Evolutionary conservation across 768 basidiomycete genomes (phyloP), one percentile per base, ranked within the genome.

Genomic region (Serendipita vermifera): DNA sequence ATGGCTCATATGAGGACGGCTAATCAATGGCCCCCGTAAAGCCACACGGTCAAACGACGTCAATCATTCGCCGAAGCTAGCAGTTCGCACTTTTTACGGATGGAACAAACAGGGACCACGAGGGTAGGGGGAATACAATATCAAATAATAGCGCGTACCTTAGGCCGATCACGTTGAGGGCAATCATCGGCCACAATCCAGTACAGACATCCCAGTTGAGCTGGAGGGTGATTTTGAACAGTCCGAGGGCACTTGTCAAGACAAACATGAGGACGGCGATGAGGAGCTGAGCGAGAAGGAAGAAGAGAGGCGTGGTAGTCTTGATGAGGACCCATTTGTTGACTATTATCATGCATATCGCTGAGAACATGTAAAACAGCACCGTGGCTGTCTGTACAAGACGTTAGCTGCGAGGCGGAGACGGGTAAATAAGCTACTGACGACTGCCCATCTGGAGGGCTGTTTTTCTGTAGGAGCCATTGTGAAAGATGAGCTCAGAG

Each of bases 271-370:
- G 32, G 27, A 87, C 81, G 5, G 91, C 91, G 55, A 93, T 88
- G 46, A 79, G 60, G 7, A 92, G 76, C 64, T 94, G 90, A 2
- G 76, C 71, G 70, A 85, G 81, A 14, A 93, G 75, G 75, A 94
- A 92, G 72, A 93, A 93, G 2, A 93, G 74, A 0, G 91, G 91
- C 2, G 79, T 78, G 13, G 73, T 66, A 15, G 88, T 87, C 20
- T 70, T 69, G 65, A 84, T 82, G 27, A 94, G 73, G 11, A 93
- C 91, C 88, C 87, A 89, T 85, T 92, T 90, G 63, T 90, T 90
- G 35, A 51, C 46, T 15, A 51, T 51, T 22, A 51, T 51, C 46
- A 51, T 51, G 46, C 46, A 51, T 24, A 51, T 20, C n/a, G 46
- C 87, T 89, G 68, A 2, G 57, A 38, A 39, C 13, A 36, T 59